Conservation (phyloP, 148 eudicot species). For the Fagopyrum homotropicum region DNA sequence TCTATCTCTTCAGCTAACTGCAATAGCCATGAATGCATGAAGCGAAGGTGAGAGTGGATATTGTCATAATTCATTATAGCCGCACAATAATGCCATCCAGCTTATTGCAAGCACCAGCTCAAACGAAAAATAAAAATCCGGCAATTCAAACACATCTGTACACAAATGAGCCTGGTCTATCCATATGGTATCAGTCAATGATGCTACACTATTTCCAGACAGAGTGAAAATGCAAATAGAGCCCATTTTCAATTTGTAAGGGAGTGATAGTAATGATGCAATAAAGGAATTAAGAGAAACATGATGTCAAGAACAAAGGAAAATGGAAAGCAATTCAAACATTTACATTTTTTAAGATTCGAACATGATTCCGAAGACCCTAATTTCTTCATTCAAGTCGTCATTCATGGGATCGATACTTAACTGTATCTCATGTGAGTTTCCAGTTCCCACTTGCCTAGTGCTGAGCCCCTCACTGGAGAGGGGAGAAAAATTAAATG, state of each 20-base stretch:
- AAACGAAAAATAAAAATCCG: background rate
- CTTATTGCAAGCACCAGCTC: background rate
- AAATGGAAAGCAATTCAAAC: background rate
- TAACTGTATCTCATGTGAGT: conserved; percentile 68
- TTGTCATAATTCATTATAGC: no score
- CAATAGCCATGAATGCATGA: no score
- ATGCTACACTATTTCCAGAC: no score
- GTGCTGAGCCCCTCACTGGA: conserved; percentile 80
- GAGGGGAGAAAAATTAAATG: background rate
- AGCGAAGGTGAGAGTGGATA: no score
- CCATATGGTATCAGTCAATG: no score
- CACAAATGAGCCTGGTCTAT: no score
- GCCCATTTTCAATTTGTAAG: no score
- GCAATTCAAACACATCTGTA: no score
- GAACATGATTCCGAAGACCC: conserved; percentile 79
- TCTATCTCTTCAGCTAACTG: no score
- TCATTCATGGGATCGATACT: conserved; percentile 80
- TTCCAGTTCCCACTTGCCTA: conserved; percentile 32
- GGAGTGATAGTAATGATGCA: no score
- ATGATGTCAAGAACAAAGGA: background rate
- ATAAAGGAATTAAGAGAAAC: background rate
- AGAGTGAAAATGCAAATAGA: no score
- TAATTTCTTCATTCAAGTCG: conserved; percentile 70
- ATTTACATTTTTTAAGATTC: conserved; percentile 55
- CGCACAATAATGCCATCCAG: no score